Evolutionary conservation across 331 rosid genomes (phyloP).

Genomic region (Telfairia occidentalis): DNA sequence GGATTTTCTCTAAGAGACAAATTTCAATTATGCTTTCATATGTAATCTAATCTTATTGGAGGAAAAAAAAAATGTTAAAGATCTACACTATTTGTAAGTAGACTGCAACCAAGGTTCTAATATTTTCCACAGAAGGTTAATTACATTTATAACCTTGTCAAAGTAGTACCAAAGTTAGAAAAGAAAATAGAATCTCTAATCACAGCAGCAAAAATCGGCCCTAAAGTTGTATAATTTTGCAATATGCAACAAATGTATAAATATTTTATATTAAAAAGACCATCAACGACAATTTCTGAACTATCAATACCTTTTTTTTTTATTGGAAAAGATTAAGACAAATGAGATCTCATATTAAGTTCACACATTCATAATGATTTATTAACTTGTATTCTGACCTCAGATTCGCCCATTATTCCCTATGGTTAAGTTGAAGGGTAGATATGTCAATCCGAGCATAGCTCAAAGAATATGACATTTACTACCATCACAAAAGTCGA

Average conservation of each 20-base stretch:
- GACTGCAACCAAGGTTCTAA: not conserved
- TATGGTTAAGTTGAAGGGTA: not conserved
- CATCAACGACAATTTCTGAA: not conserved
- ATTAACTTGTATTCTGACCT: not conserved
- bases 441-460: no score
- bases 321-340: not conserved
- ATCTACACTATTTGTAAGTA: not conserved
- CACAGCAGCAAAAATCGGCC: not conserved
- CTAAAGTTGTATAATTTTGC: not conserved
- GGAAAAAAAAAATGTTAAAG: not conserved
- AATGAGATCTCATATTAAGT: not conserved
- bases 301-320: not conserved
- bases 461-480: no score
- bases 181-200: not conserved
- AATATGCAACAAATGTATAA: not conserved
- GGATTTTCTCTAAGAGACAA: not conserved
- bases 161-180: not conserved
- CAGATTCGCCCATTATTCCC: not conserved
- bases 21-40: not conserved
- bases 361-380: not conserved
- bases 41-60: not conserved
- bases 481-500: no score
- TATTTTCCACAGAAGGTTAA: not conserved
- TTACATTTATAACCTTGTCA: not conserved
- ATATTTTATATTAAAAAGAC: not conserved